A percentile compares a stretch with the other conserved stretches of the same genome.
Evolutionary conservation across 2,329 filamentous ascomycete species (phyloP).

Genomic region (Pseudogymnoascus pannorum): DNA sequence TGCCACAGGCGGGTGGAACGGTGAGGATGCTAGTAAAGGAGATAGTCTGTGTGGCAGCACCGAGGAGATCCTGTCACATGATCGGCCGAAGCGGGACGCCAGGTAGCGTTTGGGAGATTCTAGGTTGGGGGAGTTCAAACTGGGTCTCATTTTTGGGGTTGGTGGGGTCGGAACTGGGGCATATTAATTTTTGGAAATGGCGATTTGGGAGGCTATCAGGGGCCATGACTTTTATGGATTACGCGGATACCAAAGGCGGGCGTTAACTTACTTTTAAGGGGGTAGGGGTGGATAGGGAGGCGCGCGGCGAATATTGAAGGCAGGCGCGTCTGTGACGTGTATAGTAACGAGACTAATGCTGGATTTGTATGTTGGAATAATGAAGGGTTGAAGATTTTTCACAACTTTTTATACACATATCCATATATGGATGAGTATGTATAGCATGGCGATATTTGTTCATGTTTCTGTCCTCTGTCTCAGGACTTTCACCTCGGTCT

Average conservation of each 20-base stretch:
- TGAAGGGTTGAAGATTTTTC: neutral
- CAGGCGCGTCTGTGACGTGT: neutral
- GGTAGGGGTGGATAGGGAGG: neutral
- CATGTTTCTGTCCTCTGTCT: neutral
- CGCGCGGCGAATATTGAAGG: neutral
- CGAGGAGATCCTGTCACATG: neutral
- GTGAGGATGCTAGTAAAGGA: neutral
- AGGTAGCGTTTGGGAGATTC: neutral
- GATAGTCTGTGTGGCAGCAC: neutral
- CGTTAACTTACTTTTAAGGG: neutral
- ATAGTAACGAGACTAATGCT: neutral
- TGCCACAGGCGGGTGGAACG: neutral
- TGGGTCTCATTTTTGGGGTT: neutral
- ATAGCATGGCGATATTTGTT: neutral
- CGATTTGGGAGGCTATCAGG: neutral
- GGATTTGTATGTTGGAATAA: neutral
- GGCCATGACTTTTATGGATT: conserved; percentile 3
- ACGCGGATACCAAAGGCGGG: conserved; percentile 1
- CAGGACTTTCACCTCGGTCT: neutral
- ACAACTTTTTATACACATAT: neutral
- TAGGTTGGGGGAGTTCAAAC: neutral
- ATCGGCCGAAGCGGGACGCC: neutral
- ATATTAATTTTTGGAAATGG: neutral
- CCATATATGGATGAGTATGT: neutral
- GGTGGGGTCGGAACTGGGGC: neutral